A percentile compares a stretch with the other conserved stretches of the same genome.
Evolutionary conservation across 768 basidiomycete genomes (phyloP).

Genomic region (Mycena sanguinolenta): DNA sequence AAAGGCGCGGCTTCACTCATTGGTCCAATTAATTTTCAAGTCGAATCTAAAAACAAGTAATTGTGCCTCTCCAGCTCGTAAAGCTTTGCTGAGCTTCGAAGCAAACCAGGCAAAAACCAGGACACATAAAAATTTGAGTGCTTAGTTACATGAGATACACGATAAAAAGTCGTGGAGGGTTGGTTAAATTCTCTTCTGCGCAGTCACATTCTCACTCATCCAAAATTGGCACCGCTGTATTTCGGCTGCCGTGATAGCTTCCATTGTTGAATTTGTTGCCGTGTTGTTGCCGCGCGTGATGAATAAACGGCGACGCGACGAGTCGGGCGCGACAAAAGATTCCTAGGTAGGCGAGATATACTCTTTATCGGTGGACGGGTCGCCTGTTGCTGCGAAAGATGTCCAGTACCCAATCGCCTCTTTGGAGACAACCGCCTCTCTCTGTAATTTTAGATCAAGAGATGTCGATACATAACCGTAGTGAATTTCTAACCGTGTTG

Average conservation of each 20-base stretch:
- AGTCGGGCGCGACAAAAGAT: constrained; percentile 34
- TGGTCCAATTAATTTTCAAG: no score
- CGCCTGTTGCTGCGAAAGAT: constrained; percentile 51
- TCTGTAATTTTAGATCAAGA: constrained; percentile 39
- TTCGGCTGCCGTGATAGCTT: constrained; percentile 45
- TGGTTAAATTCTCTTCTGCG: constrained; percentile 43
- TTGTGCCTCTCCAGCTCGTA: no score
- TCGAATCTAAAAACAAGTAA: no score
- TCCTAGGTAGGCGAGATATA: constrained; percentile 45
- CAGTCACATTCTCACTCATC: constrained; percentile 53
- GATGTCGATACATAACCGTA: neutral
- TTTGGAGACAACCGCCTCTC: constrained; percentile 51
- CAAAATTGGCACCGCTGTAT: constrained; percentile 55
- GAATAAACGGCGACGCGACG: constrained; percentile 38
- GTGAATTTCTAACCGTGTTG: constrained; percentile 47
- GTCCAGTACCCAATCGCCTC: constrained; percentile 62
- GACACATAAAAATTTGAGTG: no score
- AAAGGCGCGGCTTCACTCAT: no score
- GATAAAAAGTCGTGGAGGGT: no score
- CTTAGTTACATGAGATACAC: no score
- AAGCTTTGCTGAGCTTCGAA: no score
- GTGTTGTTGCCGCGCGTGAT: constrained; percentile 44
- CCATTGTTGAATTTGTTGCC: constrained; percentile 46
- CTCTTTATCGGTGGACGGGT: constrained; percentile 42
- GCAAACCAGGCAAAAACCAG: no score